phyloP scores from a whole-genome alignment of 306 rosid species.

The Leucaena leucocephala region DNA sequence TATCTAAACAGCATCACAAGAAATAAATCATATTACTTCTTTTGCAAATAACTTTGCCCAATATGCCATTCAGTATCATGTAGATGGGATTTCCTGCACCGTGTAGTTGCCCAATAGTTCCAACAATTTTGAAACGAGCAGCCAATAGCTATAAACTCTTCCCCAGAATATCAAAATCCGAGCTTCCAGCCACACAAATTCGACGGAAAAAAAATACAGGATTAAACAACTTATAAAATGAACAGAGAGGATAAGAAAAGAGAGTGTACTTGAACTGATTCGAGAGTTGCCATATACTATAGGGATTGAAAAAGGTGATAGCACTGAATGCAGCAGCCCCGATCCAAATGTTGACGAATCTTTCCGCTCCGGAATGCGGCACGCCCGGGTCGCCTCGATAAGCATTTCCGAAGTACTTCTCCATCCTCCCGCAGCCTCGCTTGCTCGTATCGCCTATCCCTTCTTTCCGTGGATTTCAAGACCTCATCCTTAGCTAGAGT shows the following conservation, averaged over 20 bases:
- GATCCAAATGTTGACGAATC: conserved; percentile 75
- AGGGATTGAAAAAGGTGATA: conserved; percentile 63
- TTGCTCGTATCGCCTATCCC: background rate
- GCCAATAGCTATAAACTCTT: background rate
- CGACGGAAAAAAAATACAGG: background rate
- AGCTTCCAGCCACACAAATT: background rate
- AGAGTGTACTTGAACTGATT: conserved; percentile 62
- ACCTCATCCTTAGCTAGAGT: background rate
- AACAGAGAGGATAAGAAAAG: background rate
- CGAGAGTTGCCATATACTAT: conserved; percentile 69
- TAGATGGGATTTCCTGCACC: background rate
- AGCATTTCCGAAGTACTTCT: conserved; percentile 90
- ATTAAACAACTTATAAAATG: background rate
- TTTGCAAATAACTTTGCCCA: background rate
- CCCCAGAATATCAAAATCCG: background rate
- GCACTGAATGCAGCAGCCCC: conserved; percentile 65
- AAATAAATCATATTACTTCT: background rate
- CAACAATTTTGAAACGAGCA: background rate
- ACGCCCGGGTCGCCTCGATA: conserved; percentile 92
- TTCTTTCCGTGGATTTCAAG: background rate
- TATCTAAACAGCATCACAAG: background rate
- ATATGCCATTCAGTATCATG: background rate
- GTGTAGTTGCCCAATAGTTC: background rate
- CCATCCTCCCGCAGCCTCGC: conserved; percentile 46
- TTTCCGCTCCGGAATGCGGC: conserved; percentile 67